These are phyloP conservation scores for Ophiocordyceps australis DNA, from an alignment of 2,329 filamentous ascomycete genomes.

Conservation along the genomic window DNA sequence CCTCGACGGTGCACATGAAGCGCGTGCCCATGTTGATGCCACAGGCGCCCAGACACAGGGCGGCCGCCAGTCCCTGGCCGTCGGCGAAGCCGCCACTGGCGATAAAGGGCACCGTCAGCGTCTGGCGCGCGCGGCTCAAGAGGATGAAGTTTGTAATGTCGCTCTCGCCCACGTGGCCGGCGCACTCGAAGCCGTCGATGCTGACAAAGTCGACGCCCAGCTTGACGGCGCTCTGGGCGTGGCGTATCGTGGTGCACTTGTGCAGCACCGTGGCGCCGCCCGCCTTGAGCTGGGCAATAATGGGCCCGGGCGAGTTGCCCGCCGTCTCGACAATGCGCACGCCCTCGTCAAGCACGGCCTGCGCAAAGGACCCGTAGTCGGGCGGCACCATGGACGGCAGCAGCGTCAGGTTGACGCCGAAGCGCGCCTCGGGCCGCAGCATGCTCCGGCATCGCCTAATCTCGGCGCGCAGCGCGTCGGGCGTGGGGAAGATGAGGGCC, in stretches of 20 bases:
- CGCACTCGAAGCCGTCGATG: conserved; percentile 97
- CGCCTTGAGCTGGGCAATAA: conserved; percentile 76
- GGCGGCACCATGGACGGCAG: conserved; percentile 79
- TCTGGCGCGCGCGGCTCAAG: conserved; percentile 67
- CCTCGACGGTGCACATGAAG: conserved; percentile 92
- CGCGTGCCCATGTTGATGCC: conserved; percentile 98
- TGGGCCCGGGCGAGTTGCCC: conserved; percentile 71
- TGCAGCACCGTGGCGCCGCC: conserved; percentile 68
- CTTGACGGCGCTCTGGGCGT: conserved; percentile 81
- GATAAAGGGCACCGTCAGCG: conserved; percentile 76
- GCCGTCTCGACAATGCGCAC: conserved; percentile 85
- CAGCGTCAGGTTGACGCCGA: conserved; percentile 90
- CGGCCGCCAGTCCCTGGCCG: conserved; percentile 80
- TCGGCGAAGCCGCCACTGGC: conserved; percentile 93
- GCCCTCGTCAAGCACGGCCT: conserved; percentile 85
- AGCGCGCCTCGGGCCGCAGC: conserved; percentile 60
- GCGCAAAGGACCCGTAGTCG: conserved; percentile 82
- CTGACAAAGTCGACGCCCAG: conserved; percentile 91
- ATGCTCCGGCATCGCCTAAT: conserved; percentile 73
- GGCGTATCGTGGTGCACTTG: conserved; percentile 94
- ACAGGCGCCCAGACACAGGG: conserved; percentile 73
- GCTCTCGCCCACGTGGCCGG: conserved; percentile 70
- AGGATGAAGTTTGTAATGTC: conserved; percentile 87
- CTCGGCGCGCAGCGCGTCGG: conserved; percentile 82
- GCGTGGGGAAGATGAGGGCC: conserved; percentile 80